phyloP scores from a whole-genome alignment of 768 basidiomycete species.

The Naganishia kalamii region DNA sequence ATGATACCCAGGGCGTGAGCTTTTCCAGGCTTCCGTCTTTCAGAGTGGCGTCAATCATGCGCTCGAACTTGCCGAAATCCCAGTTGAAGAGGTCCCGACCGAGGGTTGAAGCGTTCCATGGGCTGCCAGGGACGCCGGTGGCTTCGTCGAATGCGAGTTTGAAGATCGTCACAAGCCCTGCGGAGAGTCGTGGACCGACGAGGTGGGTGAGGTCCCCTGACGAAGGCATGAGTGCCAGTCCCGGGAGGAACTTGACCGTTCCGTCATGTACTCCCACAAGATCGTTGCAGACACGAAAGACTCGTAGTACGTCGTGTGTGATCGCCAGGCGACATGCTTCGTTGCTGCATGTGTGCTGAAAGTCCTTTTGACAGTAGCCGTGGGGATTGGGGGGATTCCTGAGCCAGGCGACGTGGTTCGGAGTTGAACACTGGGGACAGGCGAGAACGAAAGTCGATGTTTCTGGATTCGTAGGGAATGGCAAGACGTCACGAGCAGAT shows the following conservation, averaged over 20 bases:
- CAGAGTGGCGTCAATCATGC: neutral
- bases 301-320: conserved; percentile 15
- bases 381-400: neutral
- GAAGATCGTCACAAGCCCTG: neutral
- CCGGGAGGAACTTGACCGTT: conserved; percentile 13
- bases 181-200: neutral
- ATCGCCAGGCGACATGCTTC: neutral
- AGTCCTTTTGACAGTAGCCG: conserved; percentile 19
- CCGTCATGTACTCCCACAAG: neutral
- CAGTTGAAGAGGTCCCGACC: neutral
- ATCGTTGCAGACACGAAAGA: conserved; percentile 7
- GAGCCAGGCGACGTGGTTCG: neutral
- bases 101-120: neutral
- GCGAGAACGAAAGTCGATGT: neutral
- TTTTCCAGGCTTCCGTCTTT: neutral
- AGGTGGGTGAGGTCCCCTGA: conserved; percentile 4
- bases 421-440: conserved; percentile 12
- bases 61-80: conserved; percentile 3
- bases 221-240: conserved; percentile 9
- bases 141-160: neutral
- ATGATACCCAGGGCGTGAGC: neutral
- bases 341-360: neutral
- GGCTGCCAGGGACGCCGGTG: neutral
- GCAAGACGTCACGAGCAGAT: neutral
- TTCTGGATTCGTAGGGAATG: neutral